A percentile compares a stretch with the other conserved stretches of the same genome.
Evolutionary conservation across 768 basidiomycete species (phyloP).

Genomic region (Suillus spraguei): DNA sequence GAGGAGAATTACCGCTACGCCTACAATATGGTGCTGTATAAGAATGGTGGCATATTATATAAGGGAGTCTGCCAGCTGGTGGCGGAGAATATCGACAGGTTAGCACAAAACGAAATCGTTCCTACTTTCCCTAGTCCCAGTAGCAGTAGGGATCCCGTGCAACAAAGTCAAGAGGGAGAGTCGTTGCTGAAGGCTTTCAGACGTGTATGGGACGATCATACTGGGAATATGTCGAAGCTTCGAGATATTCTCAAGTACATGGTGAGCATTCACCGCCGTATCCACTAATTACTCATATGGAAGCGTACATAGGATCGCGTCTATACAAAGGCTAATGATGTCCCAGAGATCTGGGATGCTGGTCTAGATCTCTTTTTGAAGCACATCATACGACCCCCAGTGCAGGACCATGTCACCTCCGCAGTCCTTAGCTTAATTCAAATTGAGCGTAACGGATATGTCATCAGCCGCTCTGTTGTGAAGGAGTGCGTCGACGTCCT

Average conservation of each 20-base stretch:
- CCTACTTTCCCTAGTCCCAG: slow-evolving; percentile 77
- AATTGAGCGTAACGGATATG: slow-evolving; percentile 89
- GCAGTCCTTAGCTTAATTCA: slow-evolving; percentile 88
- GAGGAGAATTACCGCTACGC: slow-evolving; percentile 95
- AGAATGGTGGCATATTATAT: slow-evolving; percentile 84
- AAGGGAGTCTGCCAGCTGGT: slow-evolving; percentile 81
- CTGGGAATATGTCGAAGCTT: slow-evolving; percentile 83
- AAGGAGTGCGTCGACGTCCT: slow-evolving; percentile 89
- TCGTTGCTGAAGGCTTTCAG: slow-evolving; percentile 79
- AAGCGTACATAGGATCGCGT: slow-evolving; percentile 75
- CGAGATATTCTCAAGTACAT: slow-evolving; percentile 94
- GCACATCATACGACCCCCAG: slow-evolving; percentile 78
- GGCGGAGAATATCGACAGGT: slow-evolving; percentile 76
- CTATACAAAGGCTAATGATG: slow-evolving; percentile 70
- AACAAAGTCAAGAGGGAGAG: slow-evolving; percentile 84
- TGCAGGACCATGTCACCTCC: slow-evolving; percentile 78
- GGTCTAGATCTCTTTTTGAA: slow-evolving; percentile 83
- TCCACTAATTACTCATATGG: slow-evolving; percentile 18
- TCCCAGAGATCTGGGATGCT: slow-evolving; percentile 80
- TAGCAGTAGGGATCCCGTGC: slow-evolving; percentile 64
- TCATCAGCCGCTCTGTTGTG: slow-evolving; percentile 88
- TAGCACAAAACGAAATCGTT: slow-evolving; percentile 75
- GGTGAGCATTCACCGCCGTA: slow-evolving; percentile 50
- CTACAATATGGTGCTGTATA: slow-evolving; percentile 91
- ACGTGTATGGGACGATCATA: slow-evolving; percentile 94